Conservation (phyloP, 73 alveolate species). For the Paramecium sonneborni region DNA sequence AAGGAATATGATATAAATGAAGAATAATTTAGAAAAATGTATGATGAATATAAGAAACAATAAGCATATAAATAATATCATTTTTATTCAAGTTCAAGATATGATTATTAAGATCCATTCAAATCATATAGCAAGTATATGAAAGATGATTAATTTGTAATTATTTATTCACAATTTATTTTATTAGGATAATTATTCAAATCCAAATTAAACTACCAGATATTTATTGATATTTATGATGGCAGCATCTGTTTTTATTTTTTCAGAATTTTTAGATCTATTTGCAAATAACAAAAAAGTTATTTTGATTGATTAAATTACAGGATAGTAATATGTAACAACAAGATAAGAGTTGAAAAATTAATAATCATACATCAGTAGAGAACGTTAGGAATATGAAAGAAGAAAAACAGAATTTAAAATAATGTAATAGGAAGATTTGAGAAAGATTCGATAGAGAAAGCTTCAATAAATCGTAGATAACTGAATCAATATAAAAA, state of each 20-base stretch:
- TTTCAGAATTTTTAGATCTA: not conserved
- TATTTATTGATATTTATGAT: not conserved
- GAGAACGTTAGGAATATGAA: not conserved
- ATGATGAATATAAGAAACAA: not conserved
- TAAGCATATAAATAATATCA: not conserved
- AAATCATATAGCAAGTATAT: not conserved
- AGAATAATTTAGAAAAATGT: not conserved
- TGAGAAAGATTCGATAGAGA: not conserved
- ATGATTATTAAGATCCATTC: not conserved
- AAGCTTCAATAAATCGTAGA: not conserved
- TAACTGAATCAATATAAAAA: not conserved
- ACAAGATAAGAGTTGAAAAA: not conserved
- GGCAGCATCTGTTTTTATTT: not conserved
- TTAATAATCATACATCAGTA: not conserved
- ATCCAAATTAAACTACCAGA: not conserved
- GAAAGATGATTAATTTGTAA: not conserved
- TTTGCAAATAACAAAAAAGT: not conserved
- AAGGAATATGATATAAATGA: not conserved
- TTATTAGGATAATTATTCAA: not conserved
- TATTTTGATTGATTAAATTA: not conserved
- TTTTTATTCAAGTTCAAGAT: not conserved
- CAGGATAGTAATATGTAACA: not conserved
- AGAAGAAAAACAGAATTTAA: not conserved
- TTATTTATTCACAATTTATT: not conserved
- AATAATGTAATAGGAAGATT: not conserved